A percentile compares a stretch with the other conserved stretches of the same genome.
These are phyloP conservation scores for Primulina huaijiensis DNA, from an alignment of 257 asterid species.

Conservation along the genomic window DNA sequence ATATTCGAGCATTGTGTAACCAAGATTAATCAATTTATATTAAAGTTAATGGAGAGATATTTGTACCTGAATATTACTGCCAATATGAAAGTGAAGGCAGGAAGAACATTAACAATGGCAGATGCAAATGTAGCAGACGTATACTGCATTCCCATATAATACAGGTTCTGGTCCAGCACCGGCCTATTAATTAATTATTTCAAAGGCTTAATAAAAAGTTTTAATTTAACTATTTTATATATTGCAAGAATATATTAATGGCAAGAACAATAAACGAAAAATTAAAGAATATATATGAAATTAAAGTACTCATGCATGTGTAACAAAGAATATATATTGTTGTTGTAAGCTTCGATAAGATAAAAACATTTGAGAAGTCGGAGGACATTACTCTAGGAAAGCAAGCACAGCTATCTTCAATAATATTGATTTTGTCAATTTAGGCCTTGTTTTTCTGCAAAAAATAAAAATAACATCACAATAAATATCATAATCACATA, in stretches of 20 bases:
- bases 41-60: background rate
- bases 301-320: too few relatives aligned
- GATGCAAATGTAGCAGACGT: conserved; percentile 93
- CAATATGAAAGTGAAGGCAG: conserved; percentile 83
- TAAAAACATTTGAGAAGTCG: background rate
- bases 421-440: conserved; percentile 55
- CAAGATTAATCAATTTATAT: background rate
- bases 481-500: background rate
- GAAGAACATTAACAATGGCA: conserved; percentile 77
- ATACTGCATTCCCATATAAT: conserved; percentile 68
- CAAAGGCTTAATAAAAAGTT: background rate
- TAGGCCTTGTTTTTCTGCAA: conserved; percentile 65
- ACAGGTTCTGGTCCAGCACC: conserved; percentile 84
- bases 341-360: background rate
- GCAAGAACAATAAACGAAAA: too few relatives aligned
- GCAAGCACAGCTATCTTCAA: conserved; percentile 52
- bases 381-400: conserved; percentile 54
- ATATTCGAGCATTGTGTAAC: background rate
- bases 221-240: background rate
- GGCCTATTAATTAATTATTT: conserved; percentile 48
- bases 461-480: background rate
- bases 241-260: too few relatives aligned
- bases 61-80: conserved; percentile 79
- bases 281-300: too few relatives aligned
- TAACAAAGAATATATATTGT: too few relatives aligned